A percentile compares a stretch with the other conserved stretches of the same genome.
phyloP scores from a whole-genome alignment of 2,329 filamentous ascomycete genomes.

The Penicillium sp. region DNA sequence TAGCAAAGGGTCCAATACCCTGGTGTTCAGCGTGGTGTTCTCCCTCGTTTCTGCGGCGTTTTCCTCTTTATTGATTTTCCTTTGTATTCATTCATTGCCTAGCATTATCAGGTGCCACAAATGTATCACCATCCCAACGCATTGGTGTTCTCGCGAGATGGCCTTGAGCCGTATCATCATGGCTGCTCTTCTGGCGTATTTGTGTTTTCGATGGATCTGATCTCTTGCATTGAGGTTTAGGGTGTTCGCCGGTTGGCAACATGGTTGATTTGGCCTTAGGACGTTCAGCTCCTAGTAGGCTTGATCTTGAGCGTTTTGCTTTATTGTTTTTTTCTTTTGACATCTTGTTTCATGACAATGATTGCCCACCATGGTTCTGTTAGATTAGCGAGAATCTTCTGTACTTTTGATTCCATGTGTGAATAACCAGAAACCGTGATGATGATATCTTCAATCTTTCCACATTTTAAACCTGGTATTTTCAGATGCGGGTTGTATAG shows the following conservation, averaged over 20 bases:
- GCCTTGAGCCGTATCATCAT: not conserved
- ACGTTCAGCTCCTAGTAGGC: conserved; percentile 1
- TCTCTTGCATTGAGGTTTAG: not conserved
- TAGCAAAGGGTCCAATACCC: conserved; percentile 17
- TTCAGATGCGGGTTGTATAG: too few species aligned
- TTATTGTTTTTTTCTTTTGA: conserved; percentile 13
- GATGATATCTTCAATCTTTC: conserved; percentile 8
- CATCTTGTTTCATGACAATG: conserved; percentile 17
- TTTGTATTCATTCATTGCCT: conserved; percentile 21
- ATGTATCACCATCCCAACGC: conserved; percentile 20
- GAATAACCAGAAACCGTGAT: conserved; percentile 7
- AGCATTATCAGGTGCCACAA: conserved; percentile 20
- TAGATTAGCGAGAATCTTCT: conserved; percentile 18
- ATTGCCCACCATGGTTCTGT: conserved; percentile 12
- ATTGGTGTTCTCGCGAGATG: not conserved
- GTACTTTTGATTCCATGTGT: conserved; percentile 18
- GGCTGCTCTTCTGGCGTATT: not conserved
- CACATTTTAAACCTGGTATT: too few species aligned
- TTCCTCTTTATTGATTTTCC: conserved; percentile 12
- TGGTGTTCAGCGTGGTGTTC: conserved; percentile 20
- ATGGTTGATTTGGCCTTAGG: conserved; percentile 5
- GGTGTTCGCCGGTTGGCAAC: not conserved
- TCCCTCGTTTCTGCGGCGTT: conserved; percentile 11
- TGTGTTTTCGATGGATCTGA: not conserved
- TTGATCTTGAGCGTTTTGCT: conserved; percentile 7